A percentile compares a stretch with the other conserved stretches of the same genome.
These are phyloP conservation scores for Collybiopsis luxurians DNA, from an alignment of 768 basidiomycete genomes.

Conservation along the genomic window DNA sequence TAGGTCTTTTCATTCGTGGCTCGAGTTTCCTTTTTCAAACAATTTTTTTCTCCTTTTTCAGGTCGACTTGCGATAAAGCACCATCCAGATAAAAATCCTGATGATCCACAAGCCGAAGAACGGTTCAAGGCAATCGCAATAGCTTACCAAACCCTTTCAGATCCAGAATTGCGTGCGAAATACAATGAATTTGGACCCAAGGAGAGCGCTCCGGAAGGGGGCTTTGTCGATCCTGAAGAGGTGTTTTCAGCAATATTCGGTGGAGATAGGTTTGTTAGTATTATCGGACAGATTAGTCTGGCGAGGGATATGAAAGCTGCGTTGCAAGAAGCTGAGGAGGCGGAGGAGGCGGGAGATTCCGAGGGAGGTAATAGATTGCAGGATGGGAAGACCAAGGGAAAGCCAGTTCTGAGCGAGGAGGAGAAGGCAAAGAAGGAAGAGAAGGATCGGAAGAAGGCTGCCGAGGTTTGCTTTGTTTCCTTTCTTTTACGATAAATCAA, in stretches of 20 bases:
- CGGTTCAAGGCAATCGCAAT: constrained; percentile 91
- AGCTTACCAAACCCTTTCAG: constrained; percentile 84
- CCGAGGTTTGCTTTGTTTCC: constrained; percentile 52
- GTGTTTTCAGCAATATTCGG: constrained; percentile 85
- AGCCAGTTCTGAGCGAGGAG: constrained; percentile 59
- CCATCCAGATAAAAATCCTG: constrained; percentile 91
- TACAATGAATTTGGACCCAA: constrained; percentile 92
- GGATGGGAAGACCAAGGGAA: constrained; percentile 52
- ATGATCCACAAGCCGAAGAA: constrained; percentile 82
- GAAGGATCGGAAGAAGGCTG: constrained; percentile 60
- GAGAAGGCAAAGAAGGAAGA: constrained; percentile 75
- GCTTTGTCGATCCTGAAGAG: constrained; percentile 84
- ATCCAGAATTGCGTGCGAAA: constrained; percentile 69
- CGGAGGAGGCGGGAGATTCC: constrained; percentile 38
- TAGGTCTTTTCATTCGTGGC: constrained; percentile 20
- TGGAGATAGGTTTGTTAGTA: constrained; percentile 80
- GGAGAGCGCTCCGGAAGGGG: constrained; percentile 77
- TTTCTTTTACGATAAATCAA: constrained; percentile 5
- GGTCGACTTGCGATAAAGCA: constrained; percentile 86
- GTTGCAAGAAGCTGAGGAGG: constrained; percentile 82
- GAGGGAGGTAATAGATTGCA: constrained; percentile 33
- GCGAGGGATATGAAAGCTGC: constrained; percentile 93
- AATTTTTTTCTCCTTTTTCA: constrained; percentile 20
- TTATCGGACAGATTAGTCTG: constrained; percentile 86
- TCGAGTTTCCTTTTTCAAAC: not conserved